These are phyloP conservation scores for Aspergillus cejpii DNA, from an alignment of 2,329 filamentous ascomycete genomes.

Conservation along the genomic window DNA sequence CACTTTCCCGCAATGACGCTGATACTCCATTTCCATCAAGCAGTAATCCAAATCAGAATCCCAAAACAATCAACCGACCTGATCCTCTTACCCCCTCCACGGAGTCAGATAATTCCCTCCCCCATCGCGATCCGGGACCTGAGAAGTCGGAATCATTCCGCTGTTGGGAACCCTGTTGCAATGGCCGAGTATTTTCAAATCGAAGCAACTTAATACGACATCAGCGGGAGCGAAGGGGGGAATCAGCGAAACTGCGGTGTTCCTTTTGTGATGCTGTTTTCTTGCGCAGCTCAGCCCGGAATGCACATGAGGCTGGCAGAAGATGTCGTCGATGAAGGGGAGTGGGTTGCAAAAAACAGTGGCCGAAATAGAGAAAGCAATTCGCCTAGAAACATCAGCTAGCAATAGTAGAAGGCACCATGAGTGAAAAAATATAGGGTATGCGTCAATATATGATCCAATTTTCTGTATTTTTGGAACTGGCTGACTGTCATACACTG, in stretches of 20 bases:
- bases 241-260: constrained; percentile 4
- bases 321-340: not conserved
- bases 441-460: too few relatives aligned
- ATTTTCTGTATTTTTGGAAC: too few relatives aligned
- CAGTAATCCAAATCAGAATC: not conserved
- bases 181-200: constrained; percentile 2
- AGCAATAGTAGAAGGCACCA: not conserved
- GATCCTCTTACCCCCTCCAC: not conserved
- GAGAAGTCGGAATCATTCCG: not conserved
- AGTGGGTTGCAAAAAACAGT: not conserved
- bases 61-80: not conserved
- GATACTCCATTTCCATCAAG: too few relatives aligned
- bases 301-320: constrained; percentile 5
- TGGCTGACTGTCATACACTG: too few relatives aligned
- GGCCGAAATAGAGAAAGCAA: not conserved
- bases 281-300: constrained; percentile 1
- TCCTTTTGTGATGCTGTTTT: constrained; percentile 8
- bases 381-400: not conserved
- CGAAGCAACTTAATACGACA: constrained; percentile 4
- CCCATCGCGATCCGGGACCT: not conserved
- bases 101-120: not conserved
- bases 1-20: too few relatives aligned
- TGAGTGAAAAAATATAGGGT: not conserved
- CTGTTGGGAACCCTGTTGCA: constrained; percentile 4
- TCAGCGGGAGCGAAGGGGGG: constrained; percentile 4